phyloP scores from a whole-genome alignment of 768 basidiomycete genomes.

The Hydnomerulius pinastri region DNA sequence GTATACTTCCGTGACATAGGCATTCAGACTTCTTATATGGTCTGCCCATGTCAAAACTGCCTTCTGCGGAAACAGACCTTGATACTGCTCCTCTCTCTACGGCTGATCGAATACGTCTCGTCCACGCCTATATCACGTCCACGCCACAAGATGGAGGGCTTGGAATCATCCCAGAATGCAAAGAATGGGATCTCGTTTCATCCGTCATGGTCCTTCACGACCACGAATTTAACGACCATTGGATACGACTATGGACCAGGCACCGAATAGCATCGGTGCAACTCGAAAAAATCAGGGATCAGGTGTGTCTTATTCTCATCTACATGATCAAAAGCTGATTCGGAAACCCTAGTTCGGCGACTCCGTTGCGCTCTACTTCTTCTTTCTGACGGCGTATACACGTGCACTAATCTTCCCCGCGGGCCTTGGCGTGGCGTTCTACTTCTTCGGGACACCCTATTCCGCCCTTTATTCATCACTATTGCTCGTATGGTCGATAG shows the following conservation, averaged over 20 bases:
- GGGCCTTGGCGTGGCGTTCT: too few species aligned
- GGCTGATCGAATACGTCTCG: too few species aligned
- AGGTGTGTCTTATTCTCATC: too few species aligned
- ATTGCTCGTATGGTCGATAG: constrained; percentile 75
- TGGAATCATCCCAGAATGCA: constrained; percentile 66
- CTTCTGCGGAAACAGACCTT: constrained; percentile 42
- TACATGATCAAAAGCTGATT: too few species aligned
- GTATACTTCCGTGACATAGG: constrained; percentile 34
- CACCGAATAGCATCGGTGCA: constrained; percentile 60
- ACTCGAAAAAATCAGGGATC: constrained; percentile 63
- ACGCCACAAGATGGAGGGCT: constrained; percentile 72
- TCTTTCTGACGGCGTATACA: constrained; percentile 81
- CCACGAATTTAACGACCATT: constrained; percentile 67
- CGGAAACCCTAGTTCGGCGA: constrained; percentile 61
- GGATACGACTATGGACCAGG: constrained; percentile 72
- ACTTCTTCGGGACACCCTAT: constrained; percentile 66
- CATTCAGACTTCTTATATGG: constrained; percentile 78
- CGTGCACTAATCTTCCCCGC: constrained; percentile 66
- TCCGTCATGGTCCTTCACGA: constrained; percentile 82
- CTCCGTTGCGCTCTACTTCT: constrained; percentile 79
- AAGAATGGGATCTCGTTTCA: constrained; percentile 75
- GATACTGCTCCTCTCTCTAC: constrained; percentile 50
- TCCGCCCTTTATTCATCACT: constrained; percentile 69
- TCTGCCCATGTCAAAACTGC: constrained; percentile 56
- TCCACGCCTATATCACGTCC: too few species aligned